Conservation (phyloP, 1,284 basidiomycete genomes). For the Microbotryum silenes-acaulis region DNA sequence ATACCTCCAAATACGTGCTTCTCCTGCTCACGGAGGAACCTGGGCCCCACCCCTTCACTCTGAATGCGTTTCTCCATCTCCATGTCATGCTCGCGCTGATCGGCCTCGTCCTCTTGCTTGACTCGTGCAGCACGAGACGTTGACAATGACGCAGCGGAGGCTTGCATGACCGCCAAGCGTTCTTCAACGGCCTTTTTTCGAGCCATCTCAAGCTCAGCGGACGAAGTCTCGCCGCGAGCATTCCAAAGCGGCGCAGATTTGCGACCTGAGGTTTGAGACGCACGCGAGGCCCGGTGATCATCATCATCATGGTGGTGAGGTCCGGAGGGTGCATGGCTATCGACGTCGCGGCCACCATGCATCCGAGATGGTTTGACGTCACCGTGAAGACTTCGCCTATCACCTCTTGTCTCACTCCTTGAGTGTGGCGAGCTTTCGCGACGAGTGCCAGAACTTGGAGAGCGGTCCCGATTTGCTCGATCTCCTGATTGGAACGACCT, state of each 20-base stretch:
- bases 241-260: not conserved
- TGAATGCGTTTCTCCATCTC: conserved; percentile 5
- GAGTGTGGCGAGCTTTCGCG: too few relatives aligned
- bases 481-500: too few relatives aligned
- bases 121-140: conserved; percentile 17
- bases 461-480: too few relatives aligned
- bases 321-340: not conserved
- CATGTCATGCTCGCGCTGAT: conserved; percentile 13
- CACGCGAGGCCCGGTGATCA: not conserved
- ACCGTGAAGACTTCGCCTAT: conserved; percentile 1
- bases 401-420: not conserved
- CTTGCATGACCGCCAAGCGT: conserved; percentile 31
- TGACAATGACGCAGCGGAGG: conserved; percentile 17
- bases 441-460: too few relatives aligned
- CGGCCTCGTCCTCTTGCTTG: conserved; percentile 10
- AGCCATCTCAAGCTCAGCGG: conserved; percentile 7
- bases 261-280: not conserved
- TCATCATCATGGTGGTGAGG: not conserved
- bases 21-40: conserved; percentile 25
- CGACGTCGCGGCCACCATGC: not conserved
- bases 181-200: conserved; percentile 14
- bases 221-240: not conserved
- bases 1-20: conserved; percentile 25
- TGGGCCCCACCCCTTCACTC: conserved; percentile 21
- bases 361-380: conserved; percentile 2